Evolutionary conservation across 441 rosid species (phyloP).

Genomic region (Capsella rubella): DNA sequence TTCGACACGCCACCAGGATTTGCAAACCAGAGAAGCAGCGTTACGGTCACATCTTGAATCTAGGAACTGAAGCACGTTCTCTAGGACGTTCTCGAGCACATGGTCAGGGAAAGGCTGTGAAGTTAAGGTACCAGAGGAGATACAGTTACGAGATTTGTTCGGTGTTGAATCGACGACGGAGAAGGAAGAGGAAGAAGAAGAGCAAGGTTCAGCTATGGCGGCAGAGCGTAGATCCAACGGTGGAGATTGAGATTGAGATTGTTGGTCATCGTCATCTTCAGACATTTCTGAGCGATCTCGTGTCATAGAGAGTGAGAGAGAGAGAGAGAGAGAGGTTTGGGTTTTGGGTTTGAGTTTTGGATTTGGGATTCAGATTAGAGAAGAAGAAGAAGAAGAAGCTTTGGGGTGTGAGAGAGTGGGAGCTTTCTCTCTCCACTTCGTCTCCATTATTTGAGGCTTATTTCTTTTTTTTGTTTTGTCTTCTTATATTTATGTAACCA

Average conservation of each 20-base stretch:
- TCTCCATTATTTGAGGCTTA: constrained; percentile 73
- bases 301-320: constrained; percentile 39
- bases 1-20: constrained; percentile 78
- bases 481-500: constrained; percentile 2
- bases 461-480: constrained; percentile 6
- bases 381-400: background rate
- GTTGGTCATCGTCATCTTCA: constrained; percentile 61
- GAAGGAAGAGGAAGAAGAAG: constrained; percentile 26
- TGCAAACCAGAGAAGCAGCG: constrained; percentile 85
- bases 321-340: too few species aligned
- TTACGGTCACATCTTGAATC: constrained; percentile 71
- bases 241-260: constrained; percentile 37
- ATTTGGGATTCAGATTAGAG: constrained; percentile 23
- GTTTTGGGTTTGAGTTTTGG: background rate
- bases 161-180: constrained; percentile 3
- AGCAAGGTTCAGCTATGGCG: constrained; percentile 23
- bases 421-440: constrained; percentile 51
- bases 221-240: constrained; percentile 50
- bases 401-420: constrained; percentile 9
- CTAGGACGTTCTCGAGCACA: constrained; percentile 81
- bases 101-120: constrained; percentile 47
- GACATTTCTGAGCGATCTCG: constrained; percentile 62
- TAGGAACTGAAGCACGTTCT: constrained; percentile 80
- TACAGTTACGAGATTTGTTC: constrained; percentile 46
- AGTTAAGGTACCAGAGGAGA: background rate